phyloP scores from a whole-genome alignment of 805 yeast species.

The Diddensiella caesifluorescens region DNA sequence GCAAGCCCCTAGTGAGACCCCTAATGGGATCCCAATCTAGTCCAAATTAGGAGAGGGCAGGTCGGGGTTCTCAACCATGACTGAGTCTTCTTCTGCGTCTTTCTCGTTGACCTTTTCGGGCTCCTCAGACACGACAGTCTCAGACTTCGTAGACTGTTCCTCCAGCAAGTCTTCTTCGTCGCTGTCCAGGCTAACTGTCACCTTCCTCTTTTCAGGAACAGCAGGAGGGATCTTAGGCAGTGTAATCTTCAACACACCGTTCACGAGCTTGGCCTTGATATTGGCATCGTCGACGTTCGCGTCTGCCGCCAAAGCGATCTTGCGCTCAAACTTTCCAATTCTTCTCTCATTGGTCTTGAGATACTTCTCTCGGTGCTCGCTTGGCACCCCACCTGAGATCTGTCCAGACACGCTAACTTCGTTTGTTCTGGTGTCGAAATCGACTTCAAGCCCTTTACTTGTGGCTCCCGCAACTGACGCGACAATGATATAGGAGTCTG shows the following conservation, averaged over 20 bases:
- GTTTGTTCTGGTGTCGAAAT: slow-evolving; percentile 53
- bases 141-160: neutral
- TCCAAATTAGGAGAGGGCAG: neutral
- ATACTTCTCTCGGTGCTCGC: slow-evolving; percentile 36
- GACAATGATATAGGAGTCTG: slow-evolving; percentile 42
- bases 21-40: neutral
- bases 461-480: slow-evolving; percentile 57
- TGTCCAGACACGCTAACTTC: slow-evolving; percentile 49
- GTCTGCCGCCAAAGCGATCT: slow-evolving; percentile 48
- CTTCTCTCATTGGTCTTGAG: slow-evolving; percentile 49
- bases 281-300: slow-evolving; percentile 50
- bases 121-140: too few relatives aligned
- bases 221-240: slow-evolving; percentile 42
- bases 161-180: slow-evolving; percentile 11
- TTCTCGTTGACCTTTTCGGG: slow-evolving; percentile 4
- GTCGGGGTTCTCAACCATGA: slow-evolving; percentile 11
- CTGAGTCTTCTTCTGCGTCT: slow-evolving; percentile 8
- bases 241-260: slow-evolving; percentile 50
- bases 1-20: too few relatives aligned
- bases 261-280: slow-evolving; percentile 48
- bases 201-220: slow-evolving; percentile 28
- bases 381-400: slow-evolving; percentile 24
- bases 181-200: slow-evolving; percentile 23
- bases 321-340: slow-evolving; percentile 54
- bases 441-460: slow-evolving; percentile 47